A percentile compares a stretch with the other conserved stretches of the same genome.
These are phyloP conservation scores for Yamadazyma phyllophila DNA, from an alignment of 805 yeast species.

Conservation along the genomic window DNA sequence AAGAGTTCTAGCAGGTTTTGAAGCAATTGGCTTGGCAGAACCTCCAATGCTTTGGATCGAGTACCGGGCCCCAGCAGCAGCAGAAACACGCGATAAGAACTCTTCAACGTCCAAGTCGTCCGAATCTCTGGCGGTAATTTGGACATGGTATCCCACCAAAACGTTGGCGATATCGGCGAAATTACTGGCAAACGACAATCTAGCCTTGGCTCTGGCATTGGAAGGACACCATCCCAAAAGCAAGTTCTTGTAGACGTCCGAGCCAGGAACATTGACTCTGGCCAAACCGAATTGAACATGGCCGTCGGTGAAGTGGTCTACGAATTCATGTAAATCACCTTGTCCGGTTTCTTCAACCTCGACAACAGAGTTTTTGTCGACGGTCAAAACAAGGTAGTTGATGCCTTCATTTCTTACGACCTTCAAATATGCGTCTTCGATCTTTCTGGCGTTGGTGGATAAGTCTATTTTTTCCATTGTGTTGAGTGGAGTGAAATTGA, in stretches of 20 bases:
- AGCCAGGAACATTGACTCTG: slow-evolving; percentile 86
- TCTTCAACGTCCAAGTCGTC: slow-evolving; percentile 85
- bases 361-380: slow-evolving; percentile 53
- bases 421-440: slow-evolving; percentile 71
- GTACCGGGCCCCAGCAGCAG: slow-evolving; percentile 96
- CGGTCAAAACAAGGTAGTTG: slow-evolving; percentile 80
- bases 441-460: slow-evolving; percentile 69
- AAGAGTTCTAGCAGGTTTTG: slow-evolving; percentile 22
- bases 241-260: slow-evolving; percentile 80
- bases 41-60: slow-evolving; percentile 16
- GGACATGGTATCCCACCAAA: slow-evolving; percentile 86
- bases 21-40: slow-evolving; percentile 25
- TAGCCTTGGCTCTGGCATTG: slow-evolving; percentile 76
- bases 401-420: slow-evolving; percentile 69
- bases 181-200: slow-evolving; percentile 74
- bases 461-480: slow-evolving; percentile 56
- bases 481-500: not conserved
- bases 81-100: slow-evolving; percentile 70
- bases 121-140: slow-evolving; percentile 91
- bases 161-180: slow-evolving; percentile 71
- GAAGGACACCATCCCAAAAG: slow-evolving; percentile 98
- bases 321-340: slow-evolving; percentile 73
- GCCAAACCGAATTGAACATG: slow-evolving; percentile 88
- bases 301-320: slow-evolving; percentile 79
- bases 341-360: slow-evolving; percentile 51